Percentiles rank a stretch among this genome's conserved stretches.
Conservation (phyloP, 306 rosid species). For the Cicer chorassanicum region DNA sequence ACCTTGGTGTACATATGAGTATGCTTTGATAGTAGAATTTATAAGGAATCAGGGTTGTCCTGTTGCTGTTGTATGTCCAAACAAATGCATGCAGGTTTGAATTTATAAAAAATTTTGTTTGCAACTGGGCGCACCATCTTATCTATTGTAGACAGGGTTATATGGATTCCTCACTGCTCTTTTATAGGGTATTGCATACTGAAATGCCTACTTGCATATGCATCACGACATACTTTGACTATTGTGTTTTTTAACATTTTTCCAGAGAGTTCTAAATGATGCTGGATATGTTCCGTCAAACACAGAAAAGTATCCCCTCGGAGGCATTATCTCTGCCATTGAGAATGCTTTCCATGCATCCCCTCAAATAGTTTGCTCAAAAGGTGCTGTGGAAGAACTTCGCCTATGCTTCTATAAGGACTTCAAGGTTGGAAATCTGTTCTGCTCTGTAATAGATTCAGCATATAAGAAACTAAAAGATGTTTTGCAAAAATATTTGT, state of each 20-base stretch:
- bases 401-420: slow-evolving; percentile 87
- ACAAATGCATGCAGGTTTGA: slow-evolving; percentile 15
- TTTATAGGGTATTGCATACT: slow-evolving; percentile 18
- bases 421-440: slow-evolving; percentile 63
- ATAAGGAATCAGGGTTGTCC: slow-evolving; percentile 25
- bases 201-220: slow-evolving; percentile 27
- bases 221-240: slow-evolving; percentile 36
- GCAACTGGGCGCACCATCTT: slow-evolving; percentile 20
- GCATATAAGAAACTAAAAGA: slow-evolving; percentile 33
- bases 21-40: slow-evolving; percentile 21
- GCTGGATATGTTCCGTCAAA: slow-evolving; percentile 91
- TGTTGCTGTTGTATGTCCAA: slow-evolving; percentile 7
- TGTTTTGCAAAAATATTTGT: slow-evolving; percentile 11
- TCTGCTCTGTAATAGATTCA: slow-evolving; percentile 15
- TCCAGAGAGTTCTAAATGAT: slow-evolving; percentile 72
- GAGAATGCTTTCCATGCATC: slow-evolving; percentile 86
- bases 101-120: slow-evolving; percentile 20
- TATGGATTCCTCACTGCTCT: slow-evolving; percentile 1
- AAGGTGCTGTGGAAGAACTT: slow-evolving; percentile 76
- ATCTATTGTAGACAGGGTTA: background rate
- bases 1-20: slow-evolving; percentile 20
- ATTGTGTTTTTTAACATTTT: slow-evolving; percentile 33
- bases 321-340: slow-evolving; percentile 88
- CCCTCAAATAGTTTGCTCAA: slow-evolving; percentile 70
- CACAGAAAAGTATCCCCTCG: slow-evolving; percentile 86